Evolutionary conservation across 2,329 filamentous ascomycete genomes (phyloP).

Genomic region (Xylariaceae sp.): DNA sequence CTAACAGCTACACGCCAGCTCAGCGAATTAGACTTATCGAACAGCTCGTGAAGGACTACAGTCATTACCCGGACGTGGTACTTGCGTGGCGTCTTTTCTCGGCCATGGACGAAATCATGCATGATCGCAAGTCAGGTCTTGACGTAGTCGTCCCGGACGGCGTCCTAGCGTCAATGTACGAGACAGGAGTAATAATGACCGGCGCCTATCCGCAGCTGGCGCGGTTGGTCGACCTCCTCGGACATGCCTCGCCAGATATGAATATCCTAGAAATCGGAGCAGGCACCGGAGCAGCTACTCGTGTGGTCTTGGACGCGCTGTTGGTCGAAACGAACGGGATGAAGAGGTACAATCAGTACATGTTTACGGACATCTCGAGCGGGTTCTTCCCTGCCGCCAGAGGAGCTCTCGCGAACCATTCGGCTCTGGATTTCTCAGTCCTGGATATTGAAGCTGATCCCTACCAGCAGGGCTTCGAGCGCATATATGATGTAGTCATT

Average conservation of each 20-base stretch:
- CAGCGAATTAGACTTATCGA: too few species aligned
- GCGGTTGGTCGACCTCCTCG: not conserved
- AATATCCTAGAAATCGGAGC: slow-evolving; percentile 4
- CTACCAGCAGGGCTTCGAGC: slow-evolving; percentile 6
- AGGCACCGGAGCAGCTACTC: slow-evolving; percentile 4
- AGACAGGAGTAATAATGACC: slow-evolving; percentile 1
- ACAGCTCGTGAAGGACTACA: too few species aligned
- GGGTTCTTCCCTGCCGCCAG: slow-evolving; percentile 2
- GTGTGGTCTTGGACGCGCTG: not conserved
- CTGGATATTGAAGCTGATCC: slow-evolving; percentile 12
- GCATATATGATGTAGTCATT: slow-evolving; percentile 8
- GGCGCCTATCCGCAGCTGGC: not conserved
- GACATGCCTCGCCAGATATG: slow-evolving; percentile 2
- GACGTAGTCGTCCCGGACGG: too few species aligned
- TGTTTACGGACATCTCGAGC: slow-evolving; percentile 3
- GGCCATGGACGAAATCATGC: too few species aligned
- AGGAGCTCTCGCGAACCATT: not conserved
- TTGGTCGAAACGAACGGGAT: not conserved
- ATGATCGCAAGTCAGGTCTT: too few species aligned
- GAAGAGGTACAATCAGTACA: slow-evolving; percentile 1
- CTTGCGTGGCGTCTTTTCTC: too few species aligned
- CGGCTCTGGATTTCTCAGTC: slow-evolving; percentile 3
- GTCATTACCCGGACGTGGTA: too few species aligned
- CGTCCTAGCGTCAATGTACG: slow-evolving; percentile 1
- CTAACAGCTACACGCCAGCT: too few species aligned